Base-by-base conservation (phyloP, 1,284 basidiomycete genomes). In the Peniophora sp. region DNA sequence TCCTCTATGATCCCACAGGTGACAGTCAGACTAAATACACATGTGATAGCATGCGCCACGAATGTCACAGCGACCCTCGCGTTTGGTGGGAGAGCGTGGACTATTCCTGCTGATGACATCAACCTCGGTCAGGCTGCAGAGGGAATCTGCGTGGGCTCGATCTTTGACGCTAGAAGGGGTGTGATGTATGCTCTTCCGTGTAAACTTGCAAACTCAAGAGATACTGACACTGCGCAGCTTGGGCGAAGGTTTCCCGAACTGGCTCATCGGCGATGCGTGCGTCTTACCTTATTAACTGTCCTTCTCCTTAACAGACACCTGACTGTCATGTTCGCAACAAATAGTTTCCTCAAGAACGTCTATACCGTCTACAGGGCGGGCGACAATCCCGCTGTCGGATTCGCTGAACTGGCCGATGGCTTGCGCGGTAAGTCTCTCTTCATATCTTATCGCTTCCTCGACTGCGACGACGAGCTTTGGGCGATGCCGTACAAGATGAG, bases 261-360 rank as follows among this genome's bases (percentile, higher is more conserved):
- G 85, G 83, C 86, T 92, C 54, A 71, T 92, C 48, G 90, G 89
- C 19, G 89, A 85, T 61, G 83, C 83, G 6, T 92, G 93, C 73
- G 68, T 88, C 59, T 79, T 80, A 50, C 39, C n/a, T n/a, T n/a
- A n/a, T n/a, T n/a, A n/a, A n/a, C n/a, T n/a, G n/a, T n/a, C n/a
- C n/a, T n/a, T n/a, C n/a, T n/a, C n/a, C n/a, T n/a, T n/a, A n/a
- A n/a, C n/a, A n/a, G n/a, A n/a, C n/a, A n/a, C n/a, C n/a, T n/a
- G n/a, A n/a, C n/a, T n/a, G n/a, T n/a, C n/a, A n/a, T n/a, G n/a
- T n/a, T n/a, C n/a, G n/a, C 49, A 35, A 16, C n/a, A 32, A 6
- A 32, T 12, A 32, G 27, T 32, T 32, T 32, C 27, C 27, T 32
- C 27, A 84, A 81, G 65, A 80, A 80, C 57, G 73, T 77, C 2